A percentile compares a stretch with the other conserved stretches of the same genome.
Evolutionary conservation across 1,139 yeast species (phyloP).

Genomic region (Saccharomycopsis hybrid): DNA sequence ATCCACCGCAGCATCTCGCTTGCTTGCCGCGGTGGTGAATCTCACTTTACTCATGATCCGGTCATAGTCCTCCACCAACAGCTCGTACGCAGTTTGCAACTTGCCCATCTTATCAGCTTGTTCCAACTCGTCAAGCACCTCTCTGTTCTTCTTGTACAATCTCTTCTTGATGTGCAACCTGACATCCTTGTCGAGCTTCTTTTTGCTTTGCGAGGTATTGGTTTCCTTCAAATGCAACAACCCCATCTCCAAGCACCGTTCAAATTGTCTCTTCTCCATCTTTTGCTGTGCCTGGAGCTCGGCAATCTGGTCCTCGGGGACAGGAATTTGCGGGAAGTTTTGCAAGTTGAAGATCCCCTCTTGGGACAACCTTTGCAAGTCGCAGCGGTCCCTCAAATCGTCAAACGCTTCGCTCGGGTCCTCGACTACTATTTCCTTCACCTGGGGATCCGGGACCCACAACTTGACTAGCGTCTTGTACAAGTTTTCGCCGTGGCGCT

Average conservation of each 20-base stretch:
- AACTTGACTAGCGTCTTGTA: conserved; percentile 48
- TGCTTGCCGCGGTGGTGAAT: not conserved
- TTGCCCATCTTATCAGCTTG: conserved; percentile 56
- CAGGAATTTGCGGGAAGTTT: conserved; percentile 20
- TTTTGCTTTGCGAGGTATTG: conserved; percentile 14
- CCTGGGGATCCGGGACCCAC: conserved; percentile 48
- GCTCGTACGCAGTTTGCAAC: conserved; percentile 66
- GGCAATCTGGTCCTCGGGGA: conserved; percentile 24
- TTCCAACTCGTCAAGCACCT: conserved; percentile 65
- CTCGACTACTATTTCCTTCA: conserved; percentile 82
- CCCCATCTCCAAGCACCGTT: conserved; percentile 71
- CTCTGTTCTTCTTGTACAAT: conserved; percentile 69
- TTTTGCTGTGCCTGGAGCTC: conserved; percentile 39
- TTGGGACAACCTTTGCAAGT: conserved; percentile 47
- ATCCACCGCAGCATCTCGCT: not conserved
- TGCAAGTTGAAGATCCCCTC: conserved; percentile 28
- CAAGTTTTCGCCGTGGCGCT: conserved; percentile 61
- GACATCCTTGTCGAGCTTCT: conserved; percentile 33
- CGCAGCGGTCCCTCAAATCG: conserved; percentile 80
- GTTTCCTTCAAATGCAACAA: conserved; percentile 37
- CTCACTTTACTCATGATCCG: conserved; percentile 42
- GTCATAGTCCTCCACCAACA: conserved; percentile 62
- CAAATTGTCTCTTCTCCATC: conserved; percentile 72
- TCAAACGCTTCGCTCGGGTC: conserved; percentile 95
- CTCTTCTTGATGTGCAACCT: conserved; percentile 66